These are phyloP conservation scores for Zygosaccharomyces pseudobailii DNA, from an alignment of 1,139 yeast species.

Conservation along the genomic window DNA sequence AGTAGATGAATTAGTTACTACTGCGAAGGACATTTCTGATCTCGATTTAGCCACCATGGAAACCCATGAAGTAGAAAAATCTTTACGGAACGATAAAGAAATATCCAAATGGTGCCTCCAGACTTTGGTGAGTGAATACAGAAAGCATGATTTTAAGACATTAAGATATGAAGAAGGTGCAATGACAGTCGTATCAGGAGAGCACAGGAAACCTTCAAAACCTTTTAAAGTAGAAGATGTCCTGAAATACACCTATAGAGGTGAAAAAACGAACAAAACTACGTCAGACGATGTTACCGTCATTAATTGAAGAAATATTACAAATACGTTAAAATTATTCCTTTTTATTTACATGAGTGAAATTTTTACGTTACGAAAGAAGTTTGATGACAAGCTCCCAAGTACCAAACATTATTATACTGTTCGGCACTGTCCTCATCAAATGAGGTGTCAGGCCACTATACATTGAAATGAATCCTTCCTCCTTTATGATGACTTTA, in stretches of 20 bases:
- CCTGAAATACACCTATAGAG: slow-evolving; percentile 41
- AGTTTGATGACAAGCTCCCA: slow-evolving; percentile 89
- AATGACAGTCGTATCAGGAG: slow-evolving; percentile 12
- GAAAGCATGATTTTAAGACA: slow-evolving; percentile 59
- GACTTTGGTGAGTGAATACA: slow-evolving; percentile 47
- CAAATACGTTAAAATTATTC: neutral
- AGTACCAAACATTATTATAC: slow-evolving; percentile 98
- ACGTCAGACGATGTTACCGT: slow-evolving; percentile 3
- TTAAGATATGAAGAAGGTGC: slow-evolving; percentile 15
- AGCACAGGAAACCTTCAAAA: slow-evolving; percentile 23
- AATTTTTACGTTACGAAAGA: slow-evolving; percentile 39
- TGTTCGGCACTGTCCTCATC: slow-evolving; percentile 94
- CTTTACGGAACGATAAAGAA: slow-evolving; percentile 44
- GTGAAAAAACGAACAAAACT: slow-evolving; percentile 20
- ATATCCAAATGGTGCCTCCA: slow-evolving; percentile 61
- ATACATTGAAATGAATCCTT: slow-evolving; percentile 89
- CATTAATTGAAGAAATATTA: slow-evolving; percentile 3
- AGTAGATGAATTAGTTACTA: slow-evolving; percentile 77
- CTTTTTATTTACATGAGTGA: slow-evolving; percentile 4
- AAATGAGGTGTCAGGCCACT: slow-evolving; percentile 97
- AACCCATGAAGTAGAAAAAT: slow-evolving; percentile 23
- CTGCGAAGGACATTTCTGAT: slow-evolving; percentile 45
- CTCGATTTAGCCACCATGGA: slow-evolving; percentile 20
- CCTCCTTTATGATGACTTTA: slow-evolving; percentile 75
- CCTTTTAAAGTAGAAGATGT: slow-evolving; percentile 35